Conservation (phyloP, 2,329 filamentous ascomycete species). For the Fusarium stilboides region DNA sequence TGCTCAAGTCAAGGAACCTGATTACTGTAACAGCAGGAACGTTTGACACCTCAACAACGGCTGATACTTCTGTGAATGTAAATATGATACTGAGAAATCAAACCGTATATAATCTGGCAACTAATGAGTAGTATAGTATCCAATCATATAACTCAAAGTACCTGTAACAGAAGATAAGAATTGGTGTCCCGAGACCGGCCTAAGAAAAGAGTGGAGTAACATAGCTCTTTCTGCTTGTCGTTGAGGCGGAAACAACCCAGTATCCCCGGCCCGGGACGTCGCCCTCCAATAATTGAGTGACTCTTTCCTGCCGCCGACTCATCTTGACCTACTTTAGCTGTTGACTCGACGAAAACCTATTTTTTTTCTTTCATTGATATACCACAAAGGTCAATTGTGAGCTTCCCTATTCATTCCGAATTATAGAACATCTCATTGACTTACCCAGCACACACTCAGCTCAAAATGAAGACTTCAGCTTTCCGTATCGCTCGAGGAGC, state of each 20-base stretch:
- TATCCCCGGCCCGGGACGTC: slow-evolving; percentile 11
- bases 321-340: slow-evolving; percentile 31
- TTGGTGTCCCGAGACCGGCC: slow-evolving; percentile 28
- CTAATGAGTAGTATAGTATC: no score
- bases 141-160: no score
- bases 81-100: no score
- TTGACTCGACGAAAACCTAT: slow-evolving; percentile 27
- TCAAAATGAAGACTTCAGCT: slow-evolving; percentile 55
- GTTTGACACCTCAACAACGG: neutral
- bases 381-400: slow-evolving; percentile 17
- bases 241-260: slow-evolving; percentile 15
- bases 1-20: neutral
- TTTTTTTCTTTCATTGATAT: slow-evolving; percentile 17
- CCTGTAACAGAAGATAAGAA: neutral
- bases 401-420: neutral
- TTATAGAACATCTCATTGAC: neutral
- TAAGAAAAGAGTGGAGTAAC: slow-evolving; percentile 21
- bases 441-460: neutral
- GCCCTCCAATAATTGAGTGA: slow-evolving; percentile 39
- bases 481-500: slow-evolving; percentile 55
- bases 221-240: slow-evolving; percentile 4
- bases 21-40: neutral
- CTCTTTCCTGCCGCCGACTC: slow-evolving; percentile 34
- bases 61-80: no score
- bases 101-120: no score